Evolutionary conservation across 495 filamentous ascomycete species (phyloP), one percentile per base, ranked within the genome.

Genomic region (Talaromyces liani): DNA sequence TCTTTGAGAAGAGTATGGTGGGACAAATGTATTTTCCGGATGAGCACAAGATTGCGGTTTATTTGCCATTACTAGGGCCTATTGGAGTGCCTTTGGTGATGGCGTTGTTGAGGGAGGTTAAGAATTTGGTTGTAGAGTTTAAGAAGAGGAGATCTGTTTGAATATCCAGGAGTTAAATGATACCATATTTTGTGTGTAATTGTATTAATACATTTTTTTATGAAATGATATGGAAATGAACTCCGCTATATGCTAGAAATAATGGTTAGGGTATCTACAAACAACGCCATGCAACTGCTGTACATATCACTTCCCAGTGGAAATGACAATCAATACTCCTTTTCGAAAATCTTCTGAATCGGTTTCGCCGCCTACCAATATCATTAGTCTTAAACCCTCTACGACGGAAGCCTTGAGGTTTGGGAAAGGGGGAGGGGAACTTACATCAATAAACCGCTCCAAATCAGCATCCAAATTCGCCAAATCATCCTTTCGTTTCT

Each of bases 1-100:
- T 98, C 74, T 98, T 98, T 68, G 95, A 98, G 78, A 96, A 95
- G 74, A 95, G 89, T 69, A 98, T 98, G 94, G 94, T 98, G 49
- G 94, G 94, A 1, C 94, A 98, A 76, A 87, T 97, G 65, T 97
- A 90, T 84, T 98, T 91, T 73, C 94, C 94, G 2, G 95, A 98
- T 70, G 94, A 98, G 75, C 94, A 98, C 70, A 98, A 98, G 75
- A 83, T 98, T n/a, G 95, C 94, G 0, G 94, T 98, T 12, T 98
- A 98, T 69, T 71, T 98, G 65, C 94, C 94, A 14, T 75, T 98
- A 14, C 75, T 98, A 58, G 94, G 95, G 2, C 94, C 95, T 1
- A 87, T 98, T 49, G 93, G 90, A 9, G 95, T 98, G 7, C 94
- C 94, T 25, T 75, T 98, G 45, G 65, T 97, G 6, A 89, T 98